Evolutionary conservation across 2,329 filamentous ascomycete genomes (phyloP), one percentile per base, ranked within the genome.

Genomic region (Colletotrichum tanaceti): DNA sequence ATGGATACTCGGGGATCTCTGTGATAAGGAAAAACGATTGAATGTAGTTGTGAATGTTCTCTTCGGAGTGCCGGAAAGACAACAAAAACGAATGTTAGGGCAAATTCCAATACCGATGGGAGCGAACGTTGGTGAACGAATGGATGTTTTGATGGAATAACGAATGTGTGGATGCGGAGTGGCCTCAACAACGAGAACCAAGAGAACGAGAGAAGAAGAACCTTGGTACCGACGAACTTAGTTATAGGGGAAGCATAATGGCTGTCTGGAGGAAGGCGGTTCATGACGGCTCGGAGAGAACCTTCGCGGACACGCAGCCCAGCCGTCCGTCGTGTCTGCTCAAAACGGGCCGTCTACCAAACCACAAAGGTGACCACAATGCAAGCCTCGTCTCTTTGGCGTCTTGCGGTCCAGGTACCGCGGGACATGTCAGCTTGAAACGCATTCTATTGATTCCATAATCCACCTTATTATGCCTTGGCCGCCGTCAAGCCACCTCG

Each of bases 111-210:
- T 28, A 38, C 14, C 18, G 41, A 20, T 39, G 38, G 28, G 20
- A 58, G 44, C 57, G 43, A 58, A 14, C 47, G 57, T 58, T 35
- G 43, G 57, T 58, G 43, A 58, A 58, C 57, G 57, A 58, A 22
- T 16, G 57, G 20, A 35, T 38, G 11, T 39, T 57, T 57, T 41
- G 35, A 49, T 50, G 46, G 32, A 47, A 22, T 32, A 60, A 60
- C 58, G 58, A 60, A 52, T 41, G 58, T 41, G 16, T 20, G 28
- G 28, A 49, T 14, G 20, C 32, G 20, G 20, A 50, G 18, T 60
- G 35, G 20, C 46, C 13, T 49, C 32, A 13, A 24, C 28, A 60
- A 20, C 46, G n/a, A 60, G 58, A 39, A 43, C 16, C 20, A 20
- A 57, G 35, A n/a, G 13, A 52, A 20, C 28, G 38, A 43, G 38